phyloP scores from a whole-genome alignment of 139 green algal genomes.

The Zygnema circumcarinatum region DNA sequence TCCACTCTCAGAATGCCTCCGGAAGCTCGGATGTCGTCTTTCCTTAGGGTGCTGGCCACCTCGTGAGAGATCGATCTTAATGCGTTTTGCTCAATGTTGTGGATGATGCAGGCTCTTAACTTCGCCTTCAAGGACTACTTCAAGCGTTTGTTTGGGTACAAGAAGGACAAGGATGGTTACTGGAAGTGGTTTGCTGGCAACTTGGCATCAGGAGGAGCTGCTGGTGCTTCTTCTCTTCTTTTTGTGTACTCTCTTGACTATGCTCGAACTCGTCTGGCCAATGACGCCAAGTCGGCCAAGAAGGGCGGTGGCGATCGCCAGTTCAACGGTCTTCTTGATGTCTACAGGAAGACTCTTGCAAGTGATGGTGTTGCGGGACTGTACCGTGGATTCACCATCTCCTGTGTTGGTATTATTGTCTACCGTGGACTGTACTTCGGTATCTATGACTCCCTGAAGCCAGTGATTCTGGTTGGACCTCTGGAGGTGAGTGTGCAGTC shows the following conservation, averaged over 20 bases:
- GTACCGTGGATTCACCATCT: constrained; percentile 92
- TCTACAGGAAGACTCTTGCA: constrained; percentile 74
- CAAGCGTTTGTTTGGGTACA: constrained; percentile 95
- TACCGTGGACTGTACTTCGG: constrained; percentile 99
- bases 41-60: no score
- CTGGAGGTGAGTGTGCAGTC: constrained; percentile 26
- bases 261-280: constrained; percentile 95
- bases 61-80: no score
- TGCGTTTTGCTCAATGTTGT: no score
- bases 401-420: constrained; percentile 96
- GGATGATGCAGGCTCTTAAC: constrained; percentile 95
- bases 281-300: constrained; percentile 76
- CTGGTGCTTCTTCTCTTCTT: constrained; percentile 90
- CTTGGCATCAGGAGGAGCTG: constrained; percentile 90
- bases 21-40: no score
- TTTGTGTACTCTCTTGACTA: constrained; percentile 99
- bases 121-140: constrained; percentile 99
- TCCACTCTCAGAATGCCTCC: no score
- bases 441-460: constrained; percentile 92
- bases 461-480: constrained; percentile 21
- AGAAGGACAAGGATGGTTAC: constrained; percentile 75
- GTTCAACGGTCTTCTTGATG: constrained; percentile 92
- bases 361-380: constrained; percentile 63
- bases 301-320: constrained; percentile 73
- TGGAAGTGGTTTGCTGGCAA: constrained; percentile 94